A percentile compares a stretch with the other conserved stretches of the same genome.
These are phyloP conservation scores for Fusarium abutilonis DNA, from an alignment of 2,329 filamentous ascomycete genomes.

Conservation along the genomic window DNA sequence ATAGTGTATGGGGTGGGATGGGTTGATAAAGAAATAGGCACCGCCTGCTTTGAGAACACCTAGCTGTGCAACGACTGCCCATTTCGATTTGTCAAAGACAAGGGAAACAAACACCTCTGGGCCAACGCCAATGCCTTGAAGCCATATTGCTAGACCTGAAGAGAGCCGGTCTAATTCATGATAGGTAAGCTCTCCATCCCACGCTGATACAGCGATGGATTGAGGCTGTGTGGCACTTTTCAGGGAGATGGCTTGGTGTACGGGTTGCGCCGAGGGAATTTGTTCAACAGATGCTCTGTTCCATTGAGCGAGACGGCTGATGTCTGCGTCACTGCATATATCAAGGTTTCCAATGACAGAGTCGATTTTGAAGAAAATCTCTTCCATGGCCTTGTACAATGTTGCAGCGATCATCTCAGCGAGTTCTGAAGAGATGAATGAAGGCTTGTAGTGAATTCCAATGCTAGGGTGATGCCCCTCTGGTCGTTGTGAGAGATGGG, in stretches of 20 bases:
- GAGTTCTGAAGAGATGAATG: not conserved
- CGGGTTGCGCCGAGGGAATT: not conserved
- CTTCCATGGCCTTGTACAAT: not conserved
- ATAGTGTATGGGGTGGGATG: not conserved
- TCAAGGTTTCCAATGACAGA: not conserved
- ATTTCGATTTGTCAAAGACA: slow-evolving; percentile 10
- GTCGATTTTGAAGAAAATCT: not conserved
- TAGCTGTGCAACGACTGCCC: slow-evolving; percentile 5
- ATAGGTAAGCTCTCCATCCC: slow-evolving; percentile 6
- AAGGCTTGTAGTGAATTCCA: not conserved
- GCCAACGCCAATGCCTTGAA: slow-evolving; percentile 2
- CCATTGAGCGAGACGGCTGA: slow-evolving; percentile 2
- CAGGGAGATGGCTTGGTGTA: not conserved
- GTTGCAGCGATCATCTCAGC: slow-evolving; percentile 1
- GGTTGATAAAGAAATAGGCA: slow-evolving; percentile 13
- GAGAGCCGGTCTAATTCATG: not conserved
- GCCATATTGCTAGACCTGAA: slow-evolving; percentile 5
- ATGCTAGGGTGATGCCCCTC: not conserved
- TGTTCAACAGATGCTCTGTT: not conserved
- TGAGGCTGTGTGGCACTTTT: not conserved
- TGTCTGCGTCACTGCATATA: slow-evolving; percentile 2
- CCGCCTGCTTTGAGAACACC: not conserved
- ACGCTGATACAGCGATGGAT: slow-evolving; percentile 1
- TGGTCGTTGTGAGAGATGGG: not conserved
- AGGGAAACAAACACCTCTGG: slow-evolving; percentile 6